Percentiles rank a stretch among this genome's conserved stretches.
These are phyloP conservation scores for Voacanga thouarsii DNA, from an alignment of 257 asterid species.

Conservation along the genomic window DNA sequence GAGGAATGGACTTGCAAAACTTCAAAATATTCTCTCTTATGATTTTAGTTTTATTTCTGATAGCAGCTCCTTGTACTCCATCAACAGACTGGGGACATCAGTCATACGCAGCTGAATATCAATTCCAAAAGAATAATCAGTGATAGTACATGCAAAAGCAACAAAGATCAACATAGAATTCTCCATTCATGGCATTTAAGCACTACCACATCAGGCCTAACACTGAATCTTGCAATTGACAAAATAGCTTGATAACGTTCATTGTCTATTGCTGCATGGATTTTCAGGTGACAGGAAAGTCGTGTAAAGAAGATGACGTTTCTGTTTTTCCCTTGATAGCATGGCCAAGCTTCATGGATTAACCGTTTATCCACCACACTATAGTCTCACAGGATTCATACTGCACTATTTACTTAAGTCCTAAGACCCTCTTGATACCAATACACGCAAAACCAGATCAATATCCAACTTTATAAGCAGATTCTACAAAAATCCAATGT, in stretches of 20 bases:
- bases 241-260: not conserved
- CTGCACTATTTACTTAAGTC: not conserved
- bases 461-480: not conserved
- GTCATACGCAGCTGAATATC: conserved; percentile 67
- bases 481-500: not conserved
- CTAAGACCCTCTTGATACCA: not conserved
- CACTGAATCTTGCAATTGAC: not conserved
- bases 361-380: not conserved
- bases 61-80: conserved; percentile 70
- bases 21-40: not conserved
- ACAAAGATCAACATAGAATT: not conserved
- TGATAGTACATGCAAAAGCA: not conserved
- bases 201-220: not conserved
- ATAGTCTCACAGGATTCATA: not conserved
- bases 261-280: not conserved
- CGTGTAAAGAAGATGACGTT: not conserved
- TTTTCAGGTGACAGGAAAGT: not conserved
- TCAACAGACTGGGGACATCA: conserved; percentile 58
- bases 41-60: conserved; percentile 27
- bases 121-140: not conserved
- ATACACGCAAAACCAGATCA: not conserved
- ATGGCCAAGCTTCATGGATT: not conserved
- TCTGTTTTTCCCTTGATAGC: not conserved
- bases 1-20: not conserved
- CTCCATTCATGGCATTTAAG: not conserved